Percentiles rank a stretch among this genome's conserved stretches.
Evolutionary conservation across 306 rosid species (phyloP).

Genomic region (Vigna angularis): DNA sequence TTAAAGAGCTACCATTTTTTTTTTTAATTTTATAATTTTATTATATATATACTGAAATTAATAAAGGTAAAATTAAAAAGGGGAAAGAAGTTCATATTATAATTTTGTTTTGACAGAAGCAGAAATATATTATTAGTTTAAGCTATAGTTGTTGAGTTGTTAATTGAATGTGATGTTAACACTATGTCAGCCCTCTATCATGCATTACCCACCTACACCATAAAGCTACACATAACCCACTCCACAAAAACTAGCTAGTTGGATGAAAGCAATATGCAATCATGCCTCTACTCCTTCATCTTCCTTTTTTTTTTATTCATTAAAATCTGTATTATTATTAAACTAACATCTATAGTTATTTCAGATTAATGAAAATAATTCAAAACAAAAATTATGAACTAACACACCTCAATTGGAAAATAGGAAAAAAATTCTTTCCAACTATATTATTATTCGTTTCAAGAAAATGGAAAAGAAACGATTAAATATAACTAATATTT

Average conservation of each 20-base stretch:
- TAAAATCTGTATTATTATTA: background rate
- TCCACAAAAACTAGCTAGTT: background rate
- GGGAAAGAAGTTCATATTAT: background rate
- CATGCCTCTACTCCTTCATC: background rate
- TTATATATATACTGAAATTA: background rate
- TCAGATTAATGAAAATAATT: background rate
- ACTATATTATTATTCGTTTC: too few relatives aligned
- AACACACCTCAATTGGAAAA: too few relatives aligned
- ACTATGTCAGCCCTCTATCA: conserved; percentile 14
- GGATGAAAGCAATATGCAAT: background rate
- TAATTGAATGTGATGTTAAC: conserved; percentile 6
- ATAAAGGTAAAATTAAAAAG: background rate
- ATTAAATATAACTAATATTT: too few relatives aligned
- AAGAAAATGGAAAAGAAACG: too few relatives aligned
- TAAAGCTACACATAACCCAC: conserved; percentile 31
- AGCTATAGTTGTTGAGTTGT: conserved; percentile 12
- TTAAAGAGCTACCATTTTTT: too few relatives aligned
- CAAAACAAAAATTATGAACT: too few relatives aligned
- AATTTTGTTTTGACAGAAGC: background rate
- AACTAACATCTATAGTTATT: background rate
- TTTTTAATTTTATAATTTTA: too few relatives aligned
- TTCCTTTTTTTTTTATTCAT: background rate
- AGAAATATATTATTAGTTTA: background rate
- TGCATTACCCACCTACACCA: conserved; percentile 14
- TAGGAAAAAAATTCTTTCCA: too few relatives aligned